Conservation (phyloP, 73 alveolate species). For the Paramecium sonneborni region DNA sequence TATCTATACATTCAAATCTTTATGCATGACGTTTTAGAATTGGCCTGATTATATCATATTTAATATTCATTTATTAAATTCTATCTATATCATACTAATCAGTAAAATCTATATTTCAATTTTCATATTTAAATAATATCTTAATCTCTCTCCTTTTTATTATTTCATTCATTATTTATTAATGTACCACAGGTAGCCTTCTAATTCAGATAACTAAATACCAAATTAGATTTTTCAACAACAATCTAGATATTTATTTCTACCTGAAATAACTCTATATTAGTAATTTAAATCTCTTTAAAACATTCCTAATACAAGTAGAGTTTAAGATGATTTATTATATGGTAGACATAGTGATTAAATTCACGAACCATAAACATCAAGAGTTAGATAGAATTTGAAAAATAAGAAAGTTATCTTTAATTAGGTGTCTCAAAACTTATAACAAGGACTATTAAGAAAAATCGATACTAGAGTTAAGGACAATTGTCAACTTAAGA, state of each 20-base stretch:
- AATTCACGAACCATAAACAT: background rate
- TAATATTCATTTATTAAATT: background rate
- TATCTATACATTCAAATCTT: background rate
- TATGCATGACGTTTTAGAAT: conserved; percentile 31
- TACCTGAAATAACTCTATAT: background rate
- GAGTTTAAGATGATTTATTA: background rate
- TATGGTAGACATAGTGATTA: background rate
- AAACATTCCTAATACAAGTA: background rate
- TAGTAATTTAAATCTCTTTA: background rate
- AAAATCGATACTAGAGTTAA: background rate
- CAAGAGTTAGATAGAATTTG: background rate
- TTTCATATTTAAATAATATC: background rate
- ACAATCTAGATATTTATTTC: background rate
- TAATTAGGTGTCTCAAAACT: background rate
- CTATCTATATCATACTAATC: background rate
- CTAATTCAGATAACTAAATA: background rate
- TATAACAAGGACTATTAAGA: background rate
- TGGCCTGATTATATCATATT: background rate
- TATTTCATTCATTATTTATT: background rate
- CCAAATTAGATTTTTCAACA: background rate
- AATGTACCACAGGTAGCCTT: background rate
- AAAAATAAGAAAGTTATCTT: background rate
- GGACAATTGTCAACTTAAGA: background rate
- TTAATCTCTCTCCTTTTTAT: background rate
- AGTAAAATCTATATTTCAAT: background rate